Base-by-base conservation (phyloP, 2,329 filamentous ascomycete species). In the Aspergillus pseudotamarii region DNA sequence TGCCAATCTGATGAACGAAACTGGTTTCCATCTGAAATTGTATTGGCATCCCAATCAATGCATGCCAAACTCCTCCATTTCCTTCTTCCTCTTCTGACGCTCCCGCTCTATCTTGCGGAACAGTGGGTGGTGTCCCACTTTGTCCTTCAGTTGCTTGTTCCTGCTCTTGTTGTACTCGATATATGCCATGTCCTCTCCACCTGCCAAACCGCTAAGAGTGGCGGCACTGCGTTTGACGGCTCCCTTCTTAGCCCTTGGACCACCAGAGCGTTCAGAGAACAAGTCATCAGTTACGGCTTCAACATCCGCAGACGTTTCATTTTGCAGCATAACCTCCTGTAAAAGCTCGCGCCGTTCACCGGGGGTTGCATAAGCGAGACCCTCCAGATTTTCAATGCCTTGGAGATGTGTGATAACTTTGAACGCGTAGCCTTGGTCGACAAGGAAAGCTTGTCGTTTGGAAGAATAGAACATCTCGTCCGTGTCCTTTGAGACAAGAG, bases 401-500 rank as follows among this genome's bases (percentile, higher is more conserved):
- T 94, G 90, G 9, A 99, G 85, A 73, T 96, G 93, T 0, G 95
- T 99, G 76, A 99, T 99, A 66, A 98, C 94, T 76, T 98, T 98
- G 85, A 99, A 99, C 0, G 95, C 94, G 76, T 99, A 99, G 11
- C 95, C 95, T 79, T 99, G 95, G 69, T 99, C 95, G 26, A 99
- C 94, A 1, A 99, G 84, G 81, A 99, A 99, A 1, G 95, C 94
- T 78, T 99, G 95, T 11, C 95, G 88, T 79, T 97, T 98, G 4
- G 93, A 94, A 0, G 94, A 97, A 78, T 97, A 99, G 75, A 89
- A 95, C 94, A 99, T 98, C 77, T 99, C 95, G 65, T 94, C 90
- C 0, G 95, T 99, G 75, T 99, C 95, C 77, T 98, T 98, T 6
- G 92, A 96, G 4, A 99, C 95, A 0, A 99, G 86, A 0, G 93